Evolutionary conservation across 805 yeast species (phyloP).

Genomic region (Candida ficus): DNA sequence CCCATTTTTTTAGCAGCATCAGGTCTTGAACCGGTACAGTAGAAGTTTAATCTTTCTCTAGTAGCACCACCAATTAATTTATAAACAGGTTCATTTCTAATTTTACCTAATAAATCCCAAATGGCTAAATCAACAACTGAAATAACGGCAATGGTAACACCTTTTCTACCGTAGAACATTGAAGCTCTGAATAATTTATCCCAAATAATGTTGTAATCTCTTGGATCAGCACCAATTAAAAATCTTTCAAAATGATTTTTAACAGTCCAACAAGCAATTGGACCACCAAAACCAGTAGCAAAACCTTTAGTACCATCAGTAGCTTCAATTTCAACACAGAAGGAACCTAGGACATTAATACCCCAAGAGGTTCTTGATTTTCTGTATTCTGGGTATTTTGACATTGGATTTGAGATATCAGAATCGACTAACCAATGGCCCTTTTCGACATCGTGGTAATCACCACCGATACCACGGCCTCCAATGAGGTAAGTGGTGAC

Average conservation of each 20-base stretch:
- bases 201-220: slow-evolving; percentile 41
- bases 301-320: slow-evolving; percentile 45
- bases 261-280: slow-evolving; percentile 43
- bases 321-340: slow-evolving; percentile 44
- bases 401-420: slow-evolving; percentile 45
- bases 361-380: slow-evolving; percentile 44
- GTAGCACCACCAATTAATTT: slow-evolving; percentile 49
- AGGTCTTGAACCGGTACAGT: slow-evolving; percentile 46
- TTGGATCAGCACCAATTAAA: slow-evolving; percentile 41
- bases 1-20: slow-evolving; percentile 45
- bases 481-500: slow-evolving; percentile 37
- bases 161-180: slow-evolving; percentile 48
- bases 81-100: slow-evolving; percentile 46
- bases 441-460: slow-evolving; percentile 42
- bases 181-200: slow-evolving; percentile 45
- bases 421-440: slow-evolving; percentile 48
- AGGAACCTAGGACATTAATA: slow-evolving; percentile 45
- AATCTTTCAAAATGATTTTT: slow-evolving; percentile 42
- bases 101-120: slow-evolving; percentile 46
- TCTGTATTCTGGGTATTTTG: slow-evolving; percentile 40
- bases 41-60: slow-evolving; percentile 38
- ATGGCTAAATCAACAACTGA: slow-evolving; percentile 43
- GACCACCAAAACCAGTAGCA: slow-evolving; percentile 51
- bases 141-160: slow-evolving; percentile 42
- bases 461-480: slow-evolving; percentile 46